Base-by-base conservation (phyloP, 2,329 filamentous ascomycete genomes). In the Pochonia chlamydosporia region DNA sequence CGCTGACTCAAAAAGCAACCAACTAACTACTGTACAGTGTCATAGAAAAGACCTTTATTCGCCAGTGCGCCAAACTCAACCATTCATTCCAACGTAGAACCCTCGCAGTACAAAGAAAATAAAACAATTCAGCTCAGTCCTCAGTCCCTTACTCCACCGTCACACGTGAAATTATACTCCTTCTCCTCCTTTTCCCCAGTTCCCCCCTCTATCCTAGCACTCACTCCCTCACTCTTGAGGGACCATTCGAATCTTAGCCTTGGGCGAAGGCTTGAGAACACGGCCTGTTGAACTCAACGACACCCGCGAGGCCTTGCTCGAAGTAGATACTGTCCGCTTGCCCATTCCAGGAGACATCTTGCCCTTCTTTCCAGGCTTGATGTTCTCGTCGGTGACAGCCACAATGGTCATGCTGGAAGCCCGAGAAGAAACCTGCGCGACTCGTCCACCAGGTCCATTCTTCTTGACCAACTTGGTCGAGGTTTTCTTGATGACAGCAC, bases 401-500 rank as follows among this genome's bases (percentile, higher is more conserved):
- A 54, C 51, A 45, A 54, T 55, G 23, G 53, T 51, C 20, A 50
- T 51, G 41, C 52, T 52, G n/a, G 51, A 52, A 21, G 44, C 33
- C 14, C 51, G 49, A 14, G 54, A 53, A 11, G 52, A 47, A 3
- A 40, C 35, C 24, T 23, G 44, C 18, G 47, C 47, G 18, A 40
- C 28, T 20, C 49, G 36, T 33, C 40, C 21, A 37, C 26, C 49
- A 45, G 52, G 10, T 31, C 35, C 45, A 40, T 49, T 50, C 49
- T 46, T 48, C 49, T 52, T 50, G 13, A 46, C 33, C 46, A 56
- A 51, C n/a, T 53, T 49, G 20, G 56, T 57, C 10, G 54, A 53
- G 25, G 53, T 55, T 54, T 63, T 64, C 53, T 63, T 63, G 3
- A 62, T 48, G 7, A 59, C 46, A 11, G 49, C 53, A 3, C 56